Base-by-base conservation (phyloP, 2,329 filamentous ascomycete genomes). In the Hypocreales sp. region DNA sequence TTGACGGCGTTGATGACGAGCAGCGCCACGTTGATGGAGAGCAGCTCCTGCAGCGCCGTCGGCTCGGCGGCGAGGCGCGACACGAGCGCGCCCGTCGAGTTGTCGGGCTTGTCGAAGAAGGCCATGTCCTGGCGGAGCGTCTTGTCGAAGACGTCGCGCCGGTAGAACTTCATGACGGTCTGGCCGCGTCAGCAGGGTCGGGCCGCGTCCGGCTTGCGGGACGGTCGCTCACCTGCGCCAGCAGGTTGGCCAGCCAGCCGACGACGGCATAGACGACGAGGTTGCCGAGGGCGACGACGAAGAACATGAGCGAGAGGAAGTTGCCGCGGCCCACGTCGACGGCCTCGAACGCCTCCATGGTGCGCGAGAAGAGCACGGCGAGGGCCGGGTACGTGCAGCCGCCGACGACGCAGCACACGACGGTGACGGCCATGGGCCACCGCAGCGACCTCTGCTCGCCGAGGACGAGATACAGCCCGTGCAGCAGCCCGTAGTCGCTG, bases 221-320 rank as follows among this genome's bases (percentile, higher is more conserved):
- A 10, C 7, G 7, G 7, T 16, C 23, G 34, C 37, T 27, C 32
- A 49, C 48, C 36, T 57, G 53, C 1, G 46, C 50, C 9, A 56
- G 39, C 5, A 42, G 30, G 21, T 57, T 58, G 29, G 46, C 43
- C 5, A 47, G 24, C 46, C 48, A 55, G 3, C 56, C 55, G 15
- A 45, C 35, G 2, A 42, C 32, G 17, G 46, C 48, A 27, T 68
- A 69, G 4, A 52, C 44, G 1, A 64, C 29, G 2, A 62, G 42
- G 18, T 60, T 56, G 4, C 46, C 58, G 8, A 60, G 41, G 1
- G 66, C 65, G 11, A 67, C 45, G 1, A 68, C 45, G 26, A 68
- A 64, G 40, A 70, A 70, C 64, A 71, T 69, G 26, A 66, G 52
- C 0, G 62, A 50, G 42, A 57, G 68, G 36, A 69, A 67, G 42